These are phyloP conservation scores for Xylaria castorea DNA, from an alignment of 495 filamentous ascomycete genomes.

Conservation along the genomic window DNA sequence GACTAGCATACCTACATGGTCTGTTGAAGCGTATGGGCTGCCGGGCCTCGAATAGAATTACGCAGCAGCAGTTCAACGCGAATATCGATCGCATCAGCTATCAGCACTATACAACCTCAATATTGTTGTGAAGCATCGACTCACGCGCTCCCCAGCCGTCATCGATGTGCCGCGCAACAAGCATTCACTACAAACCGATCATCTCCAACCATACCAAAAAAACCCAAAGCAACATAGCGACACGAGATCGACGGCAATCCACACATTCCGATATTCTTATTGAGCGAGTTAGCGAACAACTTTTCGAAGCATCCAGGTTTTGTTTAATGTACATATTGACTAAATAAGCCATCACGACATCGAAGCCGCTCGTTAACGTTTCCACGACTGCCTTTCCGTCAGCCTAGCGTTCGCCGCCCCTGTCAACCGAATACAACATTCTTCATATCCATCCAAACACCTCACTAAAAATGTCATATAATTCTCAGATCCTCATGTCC, in stretches of 20 bases:
- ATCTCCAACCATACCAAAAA: not conserved
- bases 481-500: constrained; percentile 55
- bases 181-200: not conserved
- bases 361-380: not conserved
- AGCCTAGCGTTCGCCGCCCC: not conserved
- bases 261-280: not conserved
- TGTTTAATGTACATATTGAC: constrained; percentile 5
- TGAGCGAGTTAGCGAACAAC: not conserved
- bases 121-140: not conserved
- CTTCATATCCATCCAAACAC: not conserved
- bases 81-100: constrained; percentile 10
- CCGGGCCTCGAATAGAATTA: constrained; percentile 1
- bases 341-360: not conserved
- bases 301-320: not conserved
- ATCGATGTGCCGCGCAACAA: not conserved
- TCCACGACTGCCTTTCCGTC: not conserved
- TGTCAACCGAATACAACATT: not conserved
- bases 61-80: not conserved
- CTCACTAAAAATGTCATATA: constrained; percentile 47
- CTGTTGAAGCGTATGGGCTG: not conserved
- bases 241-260: not conserved
- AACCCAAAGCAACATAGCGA: not conserved
- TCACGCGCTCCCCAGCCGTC: constrained; percentile 2
- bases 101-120: not conserved
- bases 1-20: not conserved